A percentile compares a stretch with the other conserved stretches of the same genome.
phyloP scores from a whole-genome alignment of 2,329 filamentous ascomycete genomes.

The Aspergillus uvarum region DNA sequence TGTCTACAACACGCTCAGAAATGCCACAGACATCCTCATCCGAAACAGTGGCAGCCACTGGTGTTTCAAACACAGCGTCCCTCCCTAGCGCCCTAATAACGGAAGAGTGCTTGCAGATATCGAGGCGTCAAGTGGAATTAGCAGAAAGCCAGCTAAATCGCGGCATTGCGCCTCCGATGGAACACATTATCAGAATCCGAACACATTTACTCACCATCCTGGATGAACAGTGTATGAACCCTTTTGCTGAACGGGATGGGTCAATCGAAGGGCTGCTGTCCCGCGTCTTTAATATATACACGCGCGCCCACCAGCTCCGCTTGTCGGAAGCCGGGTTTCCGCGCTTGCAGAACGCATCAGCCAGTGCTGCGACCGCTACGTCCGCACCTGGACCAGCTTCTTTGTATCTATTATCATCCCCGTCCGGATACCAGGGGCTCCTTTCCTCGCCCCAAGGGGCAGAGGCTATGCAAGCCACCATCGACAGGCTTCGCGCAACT shows the following conservation, averaged over 20 bases:
- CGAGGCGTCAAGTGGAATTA: slow-evolving; percentile 25
- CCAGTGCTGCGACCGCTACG: not conserved
- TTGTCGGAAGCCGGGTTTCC: slow-evolving; percentile 19
- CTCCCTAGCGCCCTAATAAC: slow-evolving; percentile 1
- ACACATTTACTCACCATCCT: slow-evolving; percentile 33
- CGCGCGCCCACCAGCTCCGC: slow-evolving; percentile 34
- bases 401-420: slow-evolving; percentile 47
- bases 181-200: slow-evolving; percentile 31
- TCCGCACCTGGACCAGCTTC: slow-evolving; percentile 12
- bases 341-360: slow-evolving; percentile 4
- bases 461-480: slow-evolving; percentile 18
- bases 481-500: slow-evolving; percentile 15
- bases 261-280: slow-evolving; percentile 29
- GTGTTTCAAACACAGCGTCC: not conserved
- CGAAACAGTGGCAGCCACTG: slow-evolving; percentile 2
- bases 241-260: slow-evolving; percentile 23
- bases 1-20: slow-evolving; percentile 1
- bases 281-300: slow-evolving; percentile 32
- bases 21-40: slow-evolving; percentile 1
- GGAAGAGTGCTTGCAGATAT: slow-evolving; percentile 18
- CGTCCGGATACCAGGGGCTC: slow-evolving; percentile 47
- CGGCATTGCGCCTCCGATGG: slow-evolving; percentile 30
- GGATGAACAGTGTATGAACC: slow-evolving; percentile 33
- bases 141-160: slow-evolving; percentile 31
- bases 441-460: slow-evolving; percentile 41